phyloP scores from a whole-genome alignment of 371 early-diverging fungal genomes.

The Haplosporangium sp. region DNA sequence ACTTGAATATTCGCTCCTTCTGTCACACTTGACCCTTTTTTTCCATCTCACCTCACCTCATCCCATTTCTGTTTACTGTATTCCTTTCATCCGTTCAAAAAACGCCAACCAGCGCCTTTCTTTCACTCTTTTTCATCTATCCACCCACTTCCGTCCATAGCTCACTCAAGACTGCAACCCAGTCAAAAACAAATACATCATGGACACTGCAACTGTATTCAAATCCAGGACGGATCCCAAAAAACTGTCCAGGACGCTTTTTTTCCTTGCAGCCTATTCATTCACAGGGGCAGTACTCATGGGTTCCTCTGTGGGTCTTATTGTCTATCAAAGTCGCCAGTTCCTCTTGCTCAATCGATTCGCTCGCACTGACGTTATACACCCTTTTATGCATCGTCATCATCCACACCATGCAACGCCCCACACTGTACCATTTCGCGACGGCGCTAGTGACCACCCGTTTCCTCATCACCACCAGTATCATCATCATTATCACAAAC shows the following conservation, averaged over 20 bases:
- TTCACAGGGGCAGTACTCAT: constrained; percentile 38
- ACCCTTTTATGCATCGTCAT: neutral
- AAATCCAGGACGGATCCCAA: neutral
- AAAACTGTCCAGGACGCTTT: constrained; percentile 1
- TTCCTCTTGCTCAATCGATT: constrained; percentile 19
- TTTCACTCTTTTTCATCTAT: no score
- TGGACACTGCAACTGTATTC: neutral
- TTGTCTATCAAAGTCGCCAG: constrained; percentile 39
- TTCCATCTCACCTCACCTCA: no score
- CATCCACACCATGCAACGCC: neutral
- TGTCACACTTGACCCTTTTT: no score
- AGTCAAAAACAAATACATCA: neutral
- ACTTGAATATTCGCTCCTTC: no score
- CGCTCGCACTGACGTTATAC: neutral
- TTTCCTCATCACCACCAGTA: constrained; percentile 2
- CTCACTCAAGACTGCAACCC: no score
- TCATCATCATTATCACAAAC: neutral
- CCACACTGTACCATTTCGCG: neutral
- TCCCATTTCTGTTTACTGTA: no score
- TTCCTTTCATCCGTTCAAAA: no score
- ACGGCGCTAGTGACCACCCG: no score
- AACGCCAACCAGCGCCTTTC: no score
- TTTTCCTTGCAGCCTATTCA: constrained; percentile 37
- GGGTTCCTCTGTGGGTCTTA: constrained; percentile 46
- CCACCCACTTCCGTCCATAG: no score